These are phyloP conservation scores for Rhazya stricta DNA, from an alignment of 257 asterid species.

Conservation along the genomic window DNA sequence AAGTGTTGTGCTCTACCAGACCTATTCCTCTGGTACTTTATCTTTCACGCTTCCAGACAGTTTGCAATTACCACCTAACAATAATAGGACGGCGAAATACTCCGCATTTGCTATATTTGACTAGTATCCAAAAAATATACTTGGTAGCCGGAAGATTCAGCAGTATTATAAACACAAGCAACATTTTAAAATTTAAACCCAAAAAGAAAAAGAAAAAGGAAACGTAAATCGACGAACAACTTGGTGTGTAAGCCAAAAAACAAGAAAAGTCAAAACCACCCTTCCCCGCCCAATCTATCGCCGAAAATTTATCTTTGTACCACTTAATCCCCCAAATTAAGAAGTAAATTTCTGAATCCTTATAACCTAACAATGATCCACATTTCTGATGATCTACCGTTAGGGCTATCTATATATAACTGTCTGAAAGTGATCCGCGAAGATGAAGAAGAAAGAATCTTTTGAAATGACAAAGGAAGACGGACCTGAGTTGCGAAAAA, in stretches of 20 bases:
- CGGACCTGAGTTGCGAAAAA: neutral
- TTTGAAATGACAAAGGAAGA: neutral
- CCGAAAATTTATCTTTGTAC: neutral
- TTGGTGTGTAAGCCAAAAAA: slow-evolving; percentile 7
- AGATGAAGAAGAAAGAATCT: neutral
- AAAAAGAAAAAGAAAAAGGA: neutral
- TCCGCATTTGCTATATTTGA: slow-evolving; percentile 14
- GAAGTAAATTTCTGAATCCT: neutral
- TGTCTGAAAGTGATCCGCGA: neutral
- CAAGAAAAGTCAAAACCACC: neutral
- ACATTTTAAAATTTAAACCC: neutral
- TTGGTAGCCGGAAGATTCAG: slow-evolving; percentile 2
- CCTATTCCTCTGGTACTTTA: neutral
- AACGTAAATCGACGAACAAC: slow-evolving; percentile 25
- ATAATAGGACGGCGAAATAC: slow-evolving; percentile 5
- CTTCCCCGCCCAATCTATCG: neutral
- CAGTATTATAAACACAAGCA: slow-evolving; percentile 23
- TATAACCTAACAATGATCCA: neutral
- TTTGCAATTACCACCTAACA: slow-evolving; percentile 10
- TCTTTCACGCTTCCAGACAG: slow-evolving; percentile 3
- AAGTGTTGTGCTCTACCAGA: neutral
- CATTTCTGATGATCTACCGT: neutral
- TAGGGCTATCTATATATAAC: neutral
- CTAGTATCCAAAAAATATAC: slow-evolving; percentile 18
- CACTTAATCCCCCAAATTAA: neutral